A percentile compares a stretch with the other conserved stretches of the same genome.
Evolutionary conservation across 768 basidiomycete genomes (phyloP).

Genomic region (Holtermanniella nyarrowii): DNA sequence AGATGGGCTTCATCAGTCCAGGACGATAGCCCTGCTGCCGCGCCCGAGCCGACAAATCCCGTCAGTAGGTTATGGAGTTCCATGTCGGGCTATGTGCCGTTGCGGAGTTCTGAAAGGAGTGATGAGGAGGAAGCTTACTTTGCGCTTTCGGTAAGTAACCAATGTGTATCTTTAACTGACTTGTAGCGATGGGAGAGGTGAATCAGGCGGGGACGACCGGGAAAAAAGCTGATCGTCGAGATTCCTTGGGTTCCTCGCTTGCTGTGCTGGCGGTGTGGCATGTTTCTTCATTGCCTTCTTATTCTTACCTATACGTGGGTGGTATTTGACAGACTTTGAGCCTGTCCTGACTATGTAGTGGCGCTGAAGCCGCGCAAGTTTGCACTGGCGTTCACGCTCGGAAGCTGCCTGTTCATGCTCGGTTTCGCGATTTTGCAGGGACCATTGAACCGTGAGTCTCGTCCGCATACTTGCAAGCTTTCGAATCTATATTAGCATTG

Average conservation of each 20-base stretch:
- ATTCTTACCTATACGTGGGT: slow-evolving; percentile 43
- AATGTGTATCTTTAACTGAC: not conserved
- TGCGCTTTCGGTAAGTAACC: slow-evolving; percentile 35
- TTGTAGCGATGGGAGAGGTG: slow-evolving; percentile 80
- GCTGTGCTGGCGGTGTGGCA: slow-evolving; percentile 76
- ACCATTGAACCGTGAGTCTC: slow-evolving; percentile 58
- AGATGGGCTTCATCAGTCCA: slow-evolving; percentile 40
- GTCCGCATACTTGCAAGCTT: too few species aligned
- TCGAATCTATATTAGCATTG: too few species aligned
- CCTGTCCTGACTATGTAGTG: slow-evolving; percentile 15
- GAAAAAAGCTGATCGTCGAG: slow-evolving; percentile 42
- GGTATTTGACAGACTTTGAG: not conserved
- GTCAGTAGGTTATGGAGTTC: slow-evolving; percentile 81
- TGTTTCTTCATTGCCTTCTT: slow-evolving; percentile 65
- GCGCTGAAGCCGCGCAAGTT: slow-evolving; percentile 78
- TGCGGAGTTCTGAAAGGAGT: slow-evolving; percentile 66
- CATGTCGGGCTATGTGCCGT: slow-evolving; percentile 74
- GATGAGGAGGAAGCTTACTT: slow-evolving; percentile 97
- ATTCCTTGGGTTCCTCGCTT: slow-evolving; percentile 80
- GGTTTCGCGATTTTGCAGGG: slow-evolving; percentile 58
- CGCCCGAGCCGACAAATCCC: slow-evolving; percentile 47
- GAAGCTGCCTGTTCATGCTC: slow-evolving; percentile 89
- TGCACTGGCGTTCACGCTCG: slow-evolving; percentile 79
- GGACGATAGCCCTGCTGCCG: slow-evolving; percentile 30
- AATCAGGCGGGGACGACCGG: slow-evolving; percentile 8